Evolutionary conservation across 1,139 yeast species (phyloP).

Genomic region (Protomyces gravidus): DNA sequence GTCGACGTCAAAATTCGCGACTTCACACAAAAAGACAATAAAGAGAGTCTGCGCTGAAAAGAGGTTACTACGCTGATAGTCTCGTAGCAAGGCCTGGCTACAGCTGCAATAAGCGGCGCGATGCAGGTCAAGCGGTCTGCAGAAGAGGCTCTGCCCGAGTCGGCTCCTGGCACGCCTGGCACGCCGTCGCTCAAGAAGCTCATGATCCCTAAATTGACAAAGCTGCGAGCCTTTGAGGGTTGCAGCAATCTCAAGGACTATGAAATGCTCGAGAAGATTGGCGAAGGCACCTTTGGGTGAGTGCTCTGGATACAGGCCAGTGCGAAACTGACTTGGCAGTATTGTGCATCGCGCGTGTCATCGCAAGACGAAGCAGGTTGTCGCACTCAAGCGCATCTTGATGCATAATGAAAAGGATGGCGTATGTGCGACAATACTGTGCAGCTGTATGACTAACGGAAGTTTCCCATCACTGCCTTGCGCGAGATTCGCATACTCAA

Average conservation of each 20-base stretch:
- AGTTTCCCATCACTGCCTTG: conserved; percentile 88
- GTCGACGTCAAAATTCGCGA: no score
- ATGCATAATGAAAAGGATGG: conserved; percentile 84
- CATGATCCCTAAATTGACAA: conserved; percentile 19
- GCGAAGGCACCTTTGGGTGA: conserved; percentile 85
- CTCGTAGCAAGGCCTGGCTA: no score
- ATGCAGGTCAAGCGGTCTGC: background rate
- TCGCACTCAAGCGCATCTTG: conserved; percentile 79
- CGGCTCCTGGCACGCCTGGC: background rate
- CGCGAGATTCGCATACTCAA: conserved; percentile 85
- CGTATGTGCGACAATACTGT: conserved; percentile 28
- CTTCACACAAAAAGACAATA: no score
- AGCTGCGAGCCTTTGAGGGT: conserved; percentile 19
- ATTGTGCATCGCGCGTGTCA: conserved; percentile 72
- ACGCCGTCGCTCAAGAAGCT: conserved; percentile 13
- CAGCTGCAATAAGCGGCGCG: no score
- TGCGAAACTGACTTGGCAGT: conserved; percentile 8
- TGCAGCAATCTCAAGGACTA: conserved; percentile 43
- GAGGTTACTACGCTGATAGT: no score
- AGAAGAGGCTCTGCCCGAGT: background rate
- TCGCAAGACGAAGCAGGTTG: conserved; percentile 51
- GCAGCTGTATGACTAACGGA: background rate
- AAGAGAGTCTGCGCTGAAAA: no score
- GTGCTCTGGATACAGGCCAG: conserved; percentile 36
- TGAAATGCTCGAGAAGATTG: conserved; percentile 60